Conservation (phyloP, 441 rosid species). For the Erodium chrysanthum region DNA sequence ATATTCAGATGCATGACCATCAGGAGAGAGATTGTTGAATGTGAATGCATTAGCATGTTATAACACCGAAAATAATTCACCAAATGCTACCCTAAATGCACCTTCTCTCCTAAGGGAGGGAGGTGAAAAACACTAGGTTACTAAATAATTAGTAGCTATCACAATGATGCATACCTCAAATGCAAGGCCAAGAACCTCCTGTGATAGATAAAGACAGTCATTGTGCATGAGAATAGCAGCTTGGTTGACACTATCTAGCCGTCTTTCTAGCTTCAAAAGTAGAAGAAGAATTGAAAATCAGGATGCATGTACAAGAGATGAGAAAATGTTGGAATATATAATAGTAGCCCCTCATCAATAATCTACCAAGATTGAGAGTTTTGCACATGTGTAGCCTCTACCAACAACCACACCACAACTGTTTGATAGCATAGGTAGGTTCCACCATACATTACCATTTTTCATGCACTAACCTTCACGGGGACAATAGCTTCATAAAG, state of each 20-base stretch:
- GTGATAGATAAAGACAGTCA: constrained; percentile 74
- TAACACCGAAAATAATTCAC: neutral
- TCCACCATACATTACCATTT: constrained; percentile 6
- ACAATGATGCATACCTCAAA: constrained; percentile 55
- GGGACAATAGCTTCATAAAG: constrained; percentile 89
- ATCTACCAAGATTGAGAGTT: constrained; percentile 12
- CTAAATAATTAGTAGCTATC: neutral
- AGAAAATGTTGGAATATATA: no score
- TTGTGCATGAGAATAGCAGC: constrained; percentile 88
- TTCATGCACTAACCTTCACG: constrained; percentile 62
- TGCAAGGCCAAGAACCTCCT: constrained; percentile 79
- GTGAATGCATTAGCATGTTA: neutral
- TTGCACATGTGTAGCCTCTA: neutral
- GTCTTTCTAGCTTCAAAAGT: constrained; percentile 79
- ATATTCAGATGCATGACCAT: neutral
- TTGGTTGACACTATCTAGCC: constrained; percentile 82
- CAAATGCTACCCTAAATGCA: neutral
- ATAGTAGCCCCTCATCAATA: neutral
- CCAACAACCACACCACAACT: neutral
- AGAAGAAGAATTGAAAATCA: constrained; percentile 20
- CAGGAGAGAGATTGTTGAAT: neutral
- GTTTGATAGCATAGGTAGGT: neutral
- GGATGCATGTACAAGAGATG: neutral
- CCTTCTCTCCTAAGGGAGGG: constrained; percentile 2
- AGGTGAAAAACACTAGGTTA: neutral